phyloP scores from a whole-genome alignment of 2,329 filamentous ascomycete genomes.

The Dryadomyces sulphureus region DNA sequence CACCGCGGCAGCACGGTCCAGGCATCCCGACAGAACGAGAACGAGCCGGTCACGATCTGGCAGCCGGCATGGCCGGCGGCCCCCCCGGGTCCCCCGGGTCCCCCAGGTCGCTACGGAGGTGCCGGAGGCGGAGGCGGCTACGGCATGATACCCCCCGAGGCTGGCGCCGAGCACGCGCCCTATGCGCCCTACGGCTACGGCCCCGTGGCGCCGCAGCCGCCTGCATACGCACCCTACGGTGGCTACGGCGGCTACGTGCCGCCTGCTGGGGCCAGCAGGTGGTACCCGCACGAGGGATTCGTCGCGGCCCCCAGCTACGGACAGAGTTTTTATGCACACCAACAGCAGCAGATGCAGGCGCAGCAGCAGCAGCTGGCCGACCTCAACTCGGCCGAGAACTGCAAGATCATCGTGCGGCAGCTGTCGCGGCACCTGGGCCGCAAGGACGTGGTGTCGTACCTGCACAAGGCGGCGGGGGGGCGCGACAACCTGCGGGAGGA shows the following conservation, averaged over 20 bases:
- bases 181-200: background rate
- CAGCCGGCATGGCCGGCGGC: background rate
- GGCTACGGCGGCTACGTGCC: too few relatives aligned
- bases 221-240: background rate
- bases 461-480: constrained; percentile 3
- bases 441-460: constrained; percentile 2
- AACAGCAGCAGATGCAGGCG: background rate
- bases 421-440: constrained; percentile 6
- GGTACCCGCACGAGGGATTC: too few relatives aligned
- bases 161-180: too few relatives aligned
- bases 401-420: constrained; percentile 8
- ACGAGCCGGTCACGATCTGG: constrained; percentile 2
- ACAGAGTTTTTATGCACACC: background rate
- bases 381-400: background rate
- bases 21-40: constrained; percentile 5
- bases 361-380: background rate
- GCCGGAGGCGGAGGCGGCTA: background rate
- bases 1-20: constrained; percentile 1
- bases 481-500: constrained; percentile 4
- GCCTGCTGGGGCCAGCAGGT: too few relatives aligned
- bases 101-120: too few relatives aligned
- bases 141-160: background rate
- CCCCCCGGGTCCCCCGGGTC: too few relatives aligned
- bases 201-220: too few relatives aligned
- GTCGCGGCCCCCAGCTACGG: background rate